Conservation (phyloP, 345 rosid species). For the Citrus mangshanensis region DNA sequence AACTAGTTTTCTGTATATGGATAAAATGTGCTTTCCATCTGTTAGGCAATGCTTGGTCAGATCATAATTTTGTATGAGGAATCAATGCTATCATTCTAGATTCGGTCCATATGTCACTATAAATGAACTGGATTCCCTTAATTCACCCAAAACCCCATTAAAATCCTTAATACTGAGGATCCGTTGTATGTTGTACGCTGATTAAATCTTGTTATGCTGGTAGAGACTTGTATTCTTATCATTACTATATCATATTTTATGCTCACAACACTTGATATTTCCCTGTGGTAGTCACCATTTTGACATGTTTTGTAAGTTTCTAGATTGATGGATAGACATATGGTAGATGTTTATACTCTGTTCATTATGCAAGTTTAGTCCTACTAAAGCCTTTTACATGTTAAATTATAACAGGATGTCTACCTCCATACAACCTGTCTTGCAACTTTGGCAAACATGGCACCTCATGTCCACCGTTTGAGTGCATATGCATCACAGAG, state of each 20-base stretch:
- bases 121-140: background rate
- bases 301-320: background rate
- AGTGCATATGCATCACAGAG: constrained; percentile 98
- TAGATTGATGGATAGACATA: background rate
- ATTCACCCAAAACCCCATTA: background rate
- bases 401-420: constrained; percentile 67
- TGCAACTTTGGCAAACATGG: constrained; percentile 98
- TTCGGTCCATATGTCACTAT: background rate
- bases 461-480: constrained; percentile 91
- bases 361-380: background rate
- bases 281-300: background rate
- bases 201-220: background rate
- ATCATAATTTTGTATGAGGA: background rate
- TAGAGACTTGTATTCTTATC: background rate
- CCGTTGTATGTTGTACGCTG: background rate
- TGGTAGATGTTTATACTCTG: background rate
- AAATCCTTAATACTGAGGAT: background rate
- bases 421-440: constrained; percentile 96
- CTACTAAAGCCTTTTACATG: background rate
- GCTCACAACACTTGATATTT: background rate
- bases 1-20: background rate
- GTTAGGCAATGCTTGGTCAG: background rate
- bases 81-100: background rate
- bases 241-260: background rate
- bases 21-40: background rate